A percentile compares a stretch with the other conserved stretches of the same genome.
These are phyloP conservation scores for Pleurostoma richardsiae DNA, from an alignment of 2,329 filamentous ascomycete species.

Conservation along the genomic window DNA sequence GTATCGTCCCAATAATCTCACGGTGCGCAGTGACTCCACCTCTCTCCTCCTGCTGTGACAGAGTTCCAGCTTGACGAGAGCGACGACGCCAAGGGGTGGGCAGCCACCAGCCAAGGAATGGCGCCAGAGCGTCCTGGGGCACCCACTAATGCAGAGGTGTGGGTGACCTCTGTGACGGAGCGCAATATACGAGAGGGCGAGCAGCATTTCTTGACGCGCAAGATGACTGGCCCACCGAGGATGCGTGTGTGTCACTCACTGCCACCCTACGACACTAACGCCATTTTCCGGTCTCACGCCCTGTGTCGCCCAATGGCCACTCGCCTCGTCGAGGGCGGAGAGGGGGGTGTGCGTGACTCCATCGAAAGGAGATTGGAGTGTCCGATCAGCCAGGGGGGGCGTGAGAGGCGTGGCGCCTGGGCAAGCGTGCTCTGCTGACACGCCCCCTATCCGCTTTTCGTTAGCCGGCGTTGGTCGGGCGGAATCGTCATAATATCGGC, in stretches of 20 bases:
- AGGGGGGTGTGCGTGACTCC: background rate
- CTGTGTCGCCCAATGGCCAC: background rate
- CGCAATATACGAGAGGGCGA: constrained; percentile 41
- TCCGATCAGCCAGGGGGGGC: background rate
- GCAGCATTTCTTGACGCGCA: constrained; percentile 45
- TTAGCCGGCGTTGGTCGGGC: no score
- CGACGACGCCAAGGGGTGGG: background rate
- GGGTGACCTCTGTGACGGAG: constrained; percentile 34
- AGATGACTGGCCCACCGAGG: constrained; percentile 23
- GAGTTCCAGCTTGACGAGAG: background rate
- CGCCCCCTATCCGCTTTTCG: background rate
- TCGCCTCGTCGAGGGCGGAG: background rate
- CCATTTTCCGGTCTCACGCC: background rate
- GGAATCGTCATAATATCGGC: no score
- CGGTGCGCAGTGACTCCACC: background rate
- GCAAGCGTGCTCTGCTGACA: background rate
- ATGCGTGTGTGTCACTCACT: constrained; percentile 11
- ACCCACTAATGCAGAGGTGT: constrained; percentile 15
- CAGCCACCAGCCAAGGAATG: constrained; percentile 15
- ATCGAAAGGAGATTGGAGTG: background rate
- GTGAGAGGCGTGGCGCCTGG: background rate
- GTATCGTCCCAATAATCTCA: background rate
- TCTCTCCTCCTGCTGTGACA: background rate
- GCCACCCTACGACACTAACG: background rate
- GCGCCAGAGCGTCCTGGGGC: constrained; percentile 16